Evolutionary conservation across 2,329 filamentous ascomycete genomes (phyloP), one percentile per base, ranked within the genome.

Genomic region (Fusarium anguioides): DNA sequence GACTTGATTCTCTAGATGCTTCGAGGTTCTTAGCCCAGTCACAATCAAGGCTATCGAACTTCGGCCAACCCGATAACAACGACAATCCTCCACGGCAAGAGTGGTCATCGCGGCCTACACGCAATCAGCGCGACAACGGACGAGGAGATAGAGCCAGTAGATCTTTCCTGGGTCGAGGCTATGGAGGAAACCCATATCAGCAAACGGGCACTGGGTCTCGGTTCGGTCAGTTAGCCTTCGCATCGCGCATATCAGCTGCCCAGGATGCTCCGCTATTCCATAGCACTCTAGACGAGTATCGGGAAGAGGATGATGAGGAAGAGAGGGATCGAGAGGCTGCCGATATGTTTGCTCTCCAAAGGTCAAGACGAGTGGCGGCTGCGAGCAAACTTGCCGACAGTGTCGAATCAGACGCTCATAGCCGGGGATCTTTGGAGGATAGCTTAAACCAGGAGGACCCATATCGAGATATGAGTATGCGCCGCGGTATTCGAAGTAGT

Each of bases 1-100:
- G 52, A 72, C 60, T 45, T 59, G 27, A 17, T 35, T 52, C 35
- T 44, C 10, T 75, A 97, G 96, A 98, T 90, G 96, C 96, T 75
- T 98, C 95, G 71, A 91, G 91, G 72, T 99, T 99, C 79, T 89
- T 99, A 74, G 93, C 94, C 64, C 96, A 98, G 87, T 97, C 94
- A 70, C 94, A 97, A 83, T 97, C 94, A 64, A 91, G 93, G 66
- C 84, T 98, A 74, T 93, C 91, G 70, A 88, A 83, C 77, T 89
- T 94, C 62, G 86, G 83, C 80, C 87, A 91, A 76, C 80, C 86
- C 61, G 87, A 81, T 66, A 81, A 79, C 64, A 80, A 78, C 45
- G 73, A 71, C 29, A 60, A 65, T 36, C 66, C 67, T 50, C 60
- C 63, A 41, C 71, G 74, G 49, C 73, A 73, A 60, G 78, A 80